phyloP scores from a whole-genome alignment of 2,329 filamentous ascomycete genomes.

The Penicillium sp. region DNA sequence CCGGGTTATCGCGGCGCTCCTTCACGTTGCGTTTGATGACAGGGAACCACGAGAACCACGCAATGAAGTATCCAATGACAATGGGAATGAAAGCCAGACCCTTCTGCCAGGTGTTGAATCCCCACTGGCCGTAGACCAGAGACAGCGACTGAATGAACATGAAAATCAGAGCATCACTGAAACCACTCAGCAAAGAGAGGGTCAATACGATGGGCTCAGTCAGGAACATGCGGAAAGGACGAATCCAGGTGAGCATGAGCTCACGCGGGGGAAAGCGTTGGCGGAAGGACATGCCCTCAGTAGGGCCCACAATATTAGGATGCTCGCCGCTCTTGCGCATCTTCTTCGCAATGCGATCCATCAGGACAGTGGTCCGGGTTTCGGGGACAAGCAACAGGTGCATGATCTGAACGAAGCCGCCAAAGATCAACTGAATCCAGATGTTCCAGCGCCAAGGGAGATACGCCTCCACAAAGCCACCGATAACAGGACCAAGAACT shows the following conservation, averaged over 20 bases:
- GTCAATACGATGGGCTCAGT: slow-evolving; percentile 64
- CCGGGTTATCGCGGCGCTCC: slow-evolving; percentile 47
- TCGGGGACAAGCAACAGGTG: slow-evolving; percentile 73
- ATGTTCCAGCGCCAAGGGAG: slow-evolving; percentile 73
- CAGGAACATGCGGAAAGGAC: slow-evolving; percentile 63
- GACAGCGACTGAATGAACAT: slow-evolving; percentile 64
- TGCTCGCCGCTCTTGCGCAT: slow-evolving; percentile 60
- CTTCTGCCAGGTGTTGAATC: slow-evolving; percentile 50
- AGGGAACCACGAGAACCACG: slow-evolving; percentile 57
- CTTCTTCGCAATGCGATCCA: slow-evolving; percentile 76
- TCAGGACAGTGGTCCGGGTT: slow-evolving; percentile 71
- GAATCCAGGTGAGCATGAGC: slow-evolving; percentile 56
- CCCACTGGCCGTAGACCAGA: slow-evolving; percentile 60
- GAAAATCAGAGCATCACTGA: slow-evolving; percentile 65
- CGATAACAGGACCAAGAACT: slow-evolving; percentile 73
- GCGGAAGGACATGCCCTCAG: slow-evolving; percentile 63
- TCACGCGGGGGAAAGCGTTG: slow-evolving; percentile 60
- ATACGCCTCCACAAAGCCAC: slow-evolving; percentile 69
- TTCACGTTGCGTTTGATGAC: slow-evolving; percentile 52
- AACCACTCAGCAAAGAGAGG: slow-evolving; percentile 61
- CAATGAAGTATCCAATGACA: slow-evolving; percentile 59
- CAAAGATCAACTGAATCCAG: slow-evolving; percentile 82
- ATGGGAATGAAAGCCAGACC: slow-evolving; percentile 58
- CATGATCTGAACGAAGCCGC: slow-evolving; percentile 64
- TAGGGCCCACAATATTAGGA: slow-evolving; percentile 67